Base-by-base conservation (phyloP, 345 rosid genomes). In the Physaria fendleri region DNA sequence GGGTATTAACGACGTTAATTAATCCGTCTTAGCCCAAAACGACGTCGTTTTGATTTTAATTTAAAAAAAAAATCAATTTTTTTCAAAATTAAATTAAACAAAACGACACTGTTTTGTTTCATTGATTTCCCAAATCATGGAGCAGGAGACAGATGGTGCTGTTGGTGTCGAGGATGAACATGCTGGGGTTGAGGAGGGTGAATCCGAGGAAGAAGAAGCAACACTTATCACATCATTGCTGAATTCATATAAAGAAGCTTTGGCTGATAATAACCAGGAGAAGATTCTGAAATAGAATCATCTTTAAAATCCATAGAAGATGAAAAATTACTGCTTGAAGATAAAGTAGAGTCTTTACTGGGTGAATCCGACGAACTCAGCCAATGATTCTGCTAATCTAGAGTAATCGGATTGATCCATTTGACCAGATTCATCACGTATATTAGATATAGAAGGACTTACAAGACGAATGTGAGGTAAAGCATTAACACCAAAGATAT, bases 341-440 rank as follows among this genome's bases (percentile, higher is more conserved):
- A 57, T 25, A 83, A 85, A 80, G 78, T 80, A 43, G 54, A 79
- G 1, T 51, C 78, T 44, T 77, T 93, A 59, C 71, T 82, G 22
- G 81, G 75, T 47, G 99, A 89, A 32, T 44, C n/a, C 73, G 13
- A 90, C 60, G 50, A 90, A 90, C 4, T 80, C 88, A 0, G 88
- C 75, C 95, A 90, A 87, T 0, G 95, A 87, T 40, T 90, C 97
- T 0, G 92, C 97, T 74, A 84, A 65, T 2, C 92, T 59, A 2
- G 97, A 70, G 76, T 69, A 72, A 62, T 82, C 97, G 0, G 81
- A 74, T 28, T 85, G 97, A 44, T 79, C 85, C 95, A 90, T 90
- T 56, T 64, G 69, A 1, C 79, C 79, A 5, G 97, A 82, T 15
- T 86, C 92, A 4, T 84, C 88, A 33, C 79, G 79, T 8, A 79